Conservation (phyloP, 345 rosid species). For the Rubroshorea leprosula region DNA sequence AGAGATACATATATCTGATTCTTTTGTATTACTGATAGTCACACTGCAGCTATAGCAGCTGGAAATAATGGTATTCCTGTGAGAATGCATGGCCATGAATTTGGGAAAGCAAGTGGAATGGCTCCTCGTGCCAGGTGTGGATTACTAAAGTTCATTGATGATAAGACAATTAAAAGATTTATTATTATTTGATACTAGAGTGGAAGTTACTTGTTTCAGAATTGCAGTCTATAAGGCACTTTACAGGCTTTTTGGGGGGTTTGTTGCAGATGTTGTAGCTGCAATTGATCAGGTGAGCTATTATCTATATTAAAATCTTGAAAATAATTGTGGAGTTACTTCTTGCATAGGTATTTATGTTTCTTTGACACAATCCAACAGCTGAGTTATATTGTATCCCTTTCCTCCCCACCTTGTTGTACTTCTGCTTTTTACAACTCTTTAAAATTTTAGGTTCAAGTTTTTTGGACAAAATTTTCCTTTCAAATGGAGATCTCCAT, state of each 20-base stretch:
- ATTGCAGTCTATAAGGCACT: constrained; percentile 96
- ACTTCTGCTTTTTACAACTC: neutral
- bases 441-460: neutral
- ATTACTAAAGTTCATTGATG: constrained; percentile 5
- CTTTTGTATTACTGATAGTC: constrained; percentile 43
- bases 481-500: neutral
- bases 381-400: neutral
- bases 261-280: constrained; percentile 95
- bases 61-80: constrained; percentile 98
- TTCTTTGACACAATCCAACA: neutral
- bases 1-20: constrained; percentile 15
- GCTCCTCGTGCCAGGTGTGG: constrained; percentile 97
- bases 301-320: constrained; percentile 1
- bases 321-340: constrained; percentile 2
- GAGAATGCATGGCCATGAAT: constrained; percentile 87
- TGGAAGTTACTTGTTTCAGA: constrained; percentile 30
- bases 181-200: constrained; percentile 7
- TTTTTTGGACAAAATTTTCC: constrained; percentile 1
- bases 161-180: neutral
- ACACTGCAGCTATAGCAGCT: constrained; percentile 97
- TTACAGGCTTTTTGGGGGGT: constrained; percentile 94
- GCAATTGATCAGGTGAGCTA: constrained; percentile 87
- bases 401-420: neutral
- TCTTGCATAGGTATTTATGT: neutral
- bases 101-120: constrained; percentile 99